Base-by-base conservation (phyloP, 1,139 yeast genomes). In the Lodderomyces metapsilosis region DNA sequence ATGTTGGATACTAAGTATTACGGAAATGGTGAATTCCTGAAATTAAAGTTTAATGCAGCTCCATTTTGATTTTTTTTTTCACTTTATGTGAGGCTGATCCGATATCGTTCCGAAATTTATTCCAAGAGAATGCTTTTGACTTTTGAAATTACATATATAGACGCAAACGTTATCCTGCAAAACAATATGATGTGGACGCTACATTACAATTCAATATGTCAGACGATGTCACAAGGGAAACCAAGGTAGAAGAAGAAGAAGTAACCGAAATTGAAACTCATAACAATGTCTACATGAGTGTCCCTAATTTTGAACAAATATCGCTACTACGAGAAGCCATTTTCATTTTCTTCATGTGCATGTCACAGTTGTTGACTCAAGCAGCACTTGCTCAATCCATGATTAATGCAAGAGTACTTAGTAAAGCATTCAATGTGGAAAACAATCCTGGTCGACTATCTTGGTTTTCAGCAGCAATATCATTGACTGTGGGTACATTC, bases 401-500 rank as follows among this genome's bases (percentile, higher is more conserved):
- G 41, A 63, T 66, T n/a, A 66, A 74, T 1, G 54, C 65, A 18
- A 51, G 54, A 4, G 52, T 55, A 11, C 65, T 79, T 3, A 74
- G 71, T 2, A 47, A 51, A 8, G 57, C 66, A 16, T 76, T 77
- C 42, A 58, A 57, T 3, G 72, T 60, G 28, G 57, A 41, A 37
- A 57, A 51, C 40, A 52, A 53, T 3, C 56, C 66, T 1, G 82
- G 82, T 5, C 71, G 69, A 52, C 62, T 68, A 11, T 67, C 80
- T 4, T 82, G 88, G 87, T 77, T 76, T 55, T 63, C 80, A 4
- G 83, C 85, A 0, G 67, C 82, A 0, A 80, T 67, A 51, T 72
- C 83, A 1, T 60, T 81, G 37, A 76, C 85, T 0, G 79, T 76
- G n/a, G 87, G 87, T 9, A 77, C 87, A 0, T 78, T 82, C 45